phyloP scores from a whole-genome alignment of 106 monocot species.

The Narthecium ossifragum region DNA sequence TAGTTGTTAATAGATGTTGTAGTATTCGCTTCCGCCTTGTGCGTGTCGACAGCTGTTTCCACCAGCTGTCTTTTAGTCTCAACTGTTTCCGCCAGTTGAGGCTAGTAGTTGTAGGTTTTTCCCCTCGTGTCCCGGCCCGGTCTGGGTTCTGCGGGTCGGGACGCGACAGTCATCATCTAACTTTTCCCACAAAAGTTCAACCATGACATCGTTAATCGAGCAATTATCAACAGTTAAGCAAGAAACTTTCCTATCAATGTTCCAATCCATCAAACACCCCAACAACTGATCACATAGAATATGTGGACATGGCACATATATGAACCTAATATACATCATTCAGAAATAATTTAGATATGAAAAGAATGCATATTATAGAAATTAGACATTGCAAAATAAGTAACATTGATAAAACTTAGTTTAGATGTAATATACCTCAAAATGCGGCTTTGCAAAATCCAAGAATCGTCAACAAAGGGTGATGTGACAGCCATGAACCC shows the following conservation, averaged over 20 bases:
- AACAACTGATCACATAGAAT: conserved; percentile 5
- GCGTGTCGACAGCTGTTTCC: no score
- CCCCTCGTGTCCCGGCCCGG: no score
- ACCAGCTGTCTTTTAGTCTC: no score
- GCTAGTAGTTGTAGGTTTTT: no score
- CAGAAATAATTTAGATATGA: not conserved
- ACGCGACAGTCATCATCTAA: no score
- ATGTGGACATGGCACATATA: conserved; percentile 18
- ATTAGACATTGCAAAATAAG: not conserved
- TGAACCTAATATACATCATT: conserved; percentile 4
- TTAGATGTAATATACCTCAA: no score
- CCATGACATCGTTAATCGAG: not conserved
- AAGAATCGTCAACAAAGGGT: conserved; percentile 1
- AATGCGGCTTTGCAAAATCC: conserved; percentile 3
- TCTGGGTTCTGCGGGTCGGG: no score
- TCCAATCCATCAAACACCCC: conserved; percentile 14
- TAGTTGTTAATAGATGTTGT: no score
- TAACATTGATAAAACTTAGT: not conserved
- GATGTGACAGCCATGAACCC: not conserved
- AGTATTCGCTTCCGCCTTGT: no score
- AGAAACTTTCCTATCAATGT: conserved; percentile 17
- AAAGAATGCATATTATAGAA: not conserved
- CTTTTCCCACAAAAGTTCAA: not conserved
- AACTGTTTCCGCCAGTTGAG: no score
- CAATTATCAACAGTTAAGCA: conserved; percentile 11